phyloP scores from a whole-genome alignment of 2,329 filamentous ascomycete species.

The Pleoardoris graminearum region DNA sequence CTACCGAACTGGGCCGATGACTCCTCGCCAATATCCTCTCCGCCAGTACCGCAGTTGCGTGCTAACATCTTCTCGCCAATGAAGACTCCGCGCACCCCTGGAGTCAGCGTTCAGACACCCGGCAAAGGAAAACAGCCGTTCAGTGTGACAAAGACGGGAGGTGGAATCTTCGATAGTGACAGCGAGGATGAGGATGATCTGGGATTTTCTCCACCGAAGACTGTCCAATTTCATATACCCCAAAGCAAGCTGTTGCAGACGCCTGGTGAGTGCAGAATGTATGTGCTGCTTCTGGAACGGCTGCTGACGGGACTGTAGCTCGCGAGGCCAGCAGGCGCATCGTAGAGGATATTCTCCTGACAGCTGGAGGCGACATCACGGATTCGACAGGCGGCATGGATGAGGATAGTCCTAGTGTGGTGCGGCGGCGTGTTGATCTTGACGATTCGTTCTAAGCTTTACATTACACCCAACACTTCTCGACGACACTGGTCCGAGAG shows the following conservation, averaged over 20 bases:
- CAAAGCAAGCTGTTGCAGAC: slow-evolving; percentile 79
- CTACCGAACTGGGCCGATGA: slow-evolving; percentile 42
- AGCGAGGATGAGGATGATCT: slow-evolving; percentile 60
- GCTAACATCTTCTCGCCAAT: slow-evolving; percentile 83
- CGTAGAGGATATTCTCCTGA: slow-evolving; percentile 76
- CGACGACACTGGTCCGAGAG: too few relatives aligned
- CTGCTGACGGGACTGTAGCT: slow-evolving; percentile 52
- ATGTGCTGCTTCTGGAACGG: neutral
- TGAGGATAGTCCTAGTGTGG: slow-evolving; percentile 54
- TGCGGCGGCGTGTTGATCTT: slow-evolving; percentile 49
- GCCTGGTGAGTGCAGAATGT: slow-evolving; percentile 61
- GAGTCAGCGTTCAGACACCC: slow-evolving; percentile 81
- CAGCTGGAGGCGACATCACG: slow-evolving; percentile 66
- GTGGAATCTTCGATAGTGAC: slow-evolving; percentile 69
- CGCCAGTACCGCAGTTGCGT: slow-evolving; percentile 76
- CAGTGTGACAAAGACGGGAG: slow-evolving; percentile 53
- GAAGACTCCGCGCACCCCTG: slow-evolving; percentile 69
- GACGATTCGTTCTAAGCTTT: slow-evolving; percentile 52
- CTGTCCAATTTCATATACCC: slow-evolving; percentile 81
- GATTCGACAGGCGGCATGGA: slow-evolving; percentile 50
- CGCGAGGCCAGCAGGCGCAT: slow-evolving; percentile 80
- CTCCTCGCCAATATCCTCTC: slow-evolving; percentile 55
- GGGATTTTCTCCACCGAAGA: slow-evolving; percentile 86
- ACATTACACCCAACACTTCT: too few relatives aligned
- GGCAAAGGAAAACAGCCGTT: slow-evolving; percentile 47